A percentile compares a stretch with the other conserved stretches of the same genome.
These are phyloP conservation scores for Fusarium nodosum DNA, from an alignment of 2,329 filamentous ascomycete species.

Conservation along the genomic window DNA sequence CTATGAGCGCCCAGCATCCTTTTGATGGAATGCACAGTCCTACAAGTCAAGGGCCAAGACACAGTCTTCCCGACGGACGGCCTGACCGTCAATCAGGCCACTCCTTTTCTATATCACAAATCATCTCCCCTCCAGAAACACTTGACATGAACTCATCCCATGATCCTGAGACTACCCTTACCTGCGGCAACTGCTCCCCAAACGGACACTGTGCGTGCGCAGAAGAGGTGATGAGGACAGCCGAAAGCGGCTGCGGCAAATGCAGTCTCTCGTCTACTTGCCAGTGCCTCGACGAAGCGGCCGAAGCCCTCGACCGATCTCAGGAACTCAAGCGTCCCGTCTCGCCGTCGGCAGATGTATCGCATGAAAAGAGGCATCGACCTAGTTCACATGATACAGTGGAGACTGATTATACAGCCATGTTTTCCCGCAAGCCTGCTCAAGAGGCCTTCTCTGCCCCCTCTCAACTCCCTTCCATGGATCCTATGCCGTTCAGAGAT, in stretches of 20 bases:
- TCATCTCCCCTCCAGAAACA: constrained; percentile 67
- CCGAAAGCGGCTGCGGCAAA: constrained; percentile 72
- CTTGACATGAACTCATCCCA: constrained; percentile 51
- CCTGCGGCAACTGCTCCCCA: constrained; percentile 70
- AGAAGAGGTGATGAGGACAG: constrained; percentile 68
- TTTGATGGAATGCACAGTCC: constrained; percentile 50
- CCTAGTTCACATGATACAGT: constrained; percentile 65
- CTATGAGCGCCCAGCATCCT: constrained; percentile 49
- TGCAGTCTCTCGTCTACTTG: constrained; percentile 75
- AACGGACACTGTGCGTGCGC: constrained; percentile 69
- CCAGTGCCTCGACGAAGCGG: constrained; percentile 73
- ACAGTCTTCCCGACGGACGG: constrained; percentile 49
- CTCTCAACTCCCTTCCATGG: constrained; percentile 56
- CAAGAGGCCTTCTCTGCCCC: constrained; percentile 47
- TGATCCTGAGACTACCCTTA: constrained; percentile 55
- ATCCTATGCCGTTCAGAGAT: constrained; percentile 68
- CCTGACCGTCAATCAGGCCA: constrained; percentile 53
- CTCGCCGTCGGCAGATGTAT: constrained; percentile 59
- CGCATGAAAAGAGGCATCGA: constrained; percentile 69
- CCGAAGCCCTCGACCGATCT: constrained; percentile 60
- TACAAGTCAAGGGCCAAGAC: constrained; percentile 47
- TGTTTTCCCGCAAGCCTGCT: constrained; percentile 67
- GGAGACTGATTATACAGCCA: constrained; percentile 81
- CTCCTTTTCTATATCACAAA: constrained; percentile 69
- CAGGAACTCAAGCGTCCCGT: constrained; percentile 63